Evolutionary conservation across 1,284 basidiomycete genomes (phyloP), one percentile per base, ranked within the genome.

Genomic region (Stereum hirsutum): DNA sequence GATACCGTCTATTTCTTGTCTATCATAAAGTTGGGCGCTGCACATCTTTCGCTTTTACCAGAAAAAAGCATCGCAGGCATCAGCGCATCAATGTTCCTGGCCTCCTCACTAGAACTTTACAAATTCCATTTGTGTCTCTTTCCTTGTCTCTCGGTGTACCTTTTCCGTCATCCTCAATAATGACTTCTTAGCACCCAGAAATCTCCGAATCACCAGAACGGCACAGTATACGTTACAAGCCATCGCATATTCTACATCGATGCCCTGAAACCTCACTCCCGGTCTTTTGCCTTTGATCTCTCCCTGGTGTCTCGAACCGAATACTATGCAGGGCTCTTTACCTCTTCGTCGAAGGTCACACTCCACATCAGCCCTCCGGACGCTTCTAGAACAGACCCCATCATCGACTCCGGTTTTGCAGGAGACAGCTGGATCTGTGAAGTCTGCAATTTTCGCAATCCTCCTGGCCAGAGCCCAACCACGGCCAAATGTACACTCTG

Each of bases 241-340:
- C 90, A 96, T 59, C 81, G 95, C 38, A 61, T 91, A 3, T 81
- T 93, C 67, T 92, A 88, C 65, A 69, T 91, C 50, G 81, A 90
- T 54, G 56, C 57, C n/a, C 58, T 63, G 20, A 68, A 75, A 36
- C 63, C 74, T 21, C 61, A 59, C 19, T 61, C 60, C 0, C 62
- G 67, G 28, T 83, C 80, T 1, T 82, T 86, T 55, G 61, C 67
- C 20, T 61, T 89, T 48, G 76, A 83, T 51, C 74, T 97, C 6
- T 66, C 72, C 0, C 65, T 68, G 47, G 71, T 98, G 42, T 66
- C 68, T 1, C 83, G 86, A 54, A 95, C 91, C 3, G 91, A 97
- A 52, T 78, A 89, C 63, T 98, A 96, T 58, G 81, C 84, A 2
- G 94, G 95, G 3, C 82, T 99, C 48, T 86, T 98, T 68, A 88